phyloP scores from a whole-genome alignment of 306 rosid species.

The Trifolium subterraneum region DNA sequence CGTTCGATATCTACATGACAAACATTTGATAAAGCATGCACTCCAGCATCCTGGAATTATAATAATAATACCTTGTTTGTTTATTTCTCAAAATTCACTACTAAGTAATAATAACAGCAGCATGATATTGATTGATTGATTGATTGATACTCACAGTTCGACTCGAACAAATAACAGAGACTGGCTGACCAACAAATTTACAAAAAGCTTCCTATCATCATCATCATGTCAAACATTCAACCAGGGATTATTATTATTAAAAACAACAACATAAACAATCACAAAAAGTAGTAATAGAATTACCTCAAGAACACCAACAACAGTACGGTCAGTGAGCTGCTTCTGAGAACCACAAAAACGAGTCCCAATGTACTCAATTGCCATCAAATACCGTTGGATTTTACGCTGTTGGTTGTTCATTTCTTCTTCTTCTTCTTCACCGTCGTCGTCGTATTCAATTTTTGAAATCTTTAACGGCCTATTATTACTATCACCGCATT shows the following conservation, averaged over 20 bases:
- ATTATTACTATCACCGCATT: constrained; percentile 46
- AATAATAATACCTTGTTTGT: neutral
- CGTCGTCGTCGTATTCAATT: constrained; percentile 44
- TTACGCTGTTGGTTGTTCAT: constrained; percentile 56
- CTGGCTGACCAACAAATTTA: constrained; percentile 85
- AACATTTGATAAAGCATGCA: constrained; percentile 92
- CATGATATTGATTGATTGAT: too few species aligned
- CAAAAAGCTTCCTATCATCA: constrained; percentile 72
- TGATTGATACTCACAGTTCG: constrained; percentile 71
- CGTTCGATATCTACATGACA: constrained; percentile 92
- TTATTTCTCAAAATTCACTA: too few species aligned
- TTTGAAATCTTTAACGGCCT: constrained; percentile 68
- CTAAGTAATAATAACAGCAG: too few species aligned
- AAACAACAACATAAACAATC: neutral
- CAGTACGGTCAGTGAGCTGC: constrained; percentile 78
- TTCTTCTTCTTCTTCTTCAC: constrained; percentile 1
- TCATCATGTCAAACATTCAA: constrained; percentile 10
- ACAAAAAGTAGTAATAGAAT: neutral
- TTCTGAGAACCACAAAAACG: constrained; percentile 91
- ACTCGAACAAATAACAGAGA: constrained; percentile 80
- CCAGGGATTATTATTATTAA: too few species aligned
- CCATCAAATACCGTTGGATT: constrained; percentile 79
- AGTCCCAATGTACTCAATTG: constrained; percentile 86
- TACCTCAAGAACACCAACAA: constrained; percentile 87
- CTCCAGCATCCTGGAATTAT: constrained; percentile 99